These are phyloP conservation scores for Elsinoe arachidis DNA, from an alignment of 2,329 filamentous ascomycete genomes.

Conservation along the genomic window DNA sequence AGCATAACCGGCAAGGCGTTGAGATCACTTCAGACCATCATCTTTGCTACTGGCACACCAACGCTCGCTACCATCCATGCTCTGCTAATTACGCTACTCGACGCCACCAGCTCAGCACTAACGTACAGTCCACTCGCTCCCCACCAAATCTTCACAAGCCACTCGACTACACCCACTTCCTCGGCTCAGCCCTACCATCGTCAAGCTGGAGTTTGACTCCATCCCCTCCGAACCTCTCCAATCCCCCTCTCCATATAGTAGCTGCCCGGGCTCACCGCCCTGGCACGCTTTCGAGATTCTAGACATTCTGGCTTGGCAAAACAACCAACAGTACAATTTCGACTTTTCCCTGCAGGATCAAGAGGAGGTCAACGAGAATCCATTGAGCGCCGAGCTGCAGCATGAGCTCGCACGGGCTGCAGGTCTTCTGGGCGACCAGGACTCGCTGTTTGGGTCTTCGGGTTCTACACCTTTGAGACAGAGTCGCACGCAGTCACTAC, in stretches of 20 bases:
- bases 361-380: neutral
- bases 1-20: neutral
- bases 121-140: neutral
- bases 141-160: neutral
- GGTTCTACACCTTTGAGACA: conserved; percentile 2
- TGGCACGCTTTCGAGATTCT: neutral
- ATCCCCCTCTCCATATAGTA: conserved; percentile 6
- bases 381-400: conserved; percentile 11
- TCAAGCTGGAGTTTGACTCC: conserved; percentile 12
- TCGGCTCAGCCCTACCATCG: neutral
- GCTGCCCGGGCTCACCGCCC: conserved; percentile 9
- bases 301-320: conserved; percentile 10
- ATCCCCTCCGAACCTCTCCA: neutral
- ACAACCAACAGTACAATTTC: conserved; percentile 3
- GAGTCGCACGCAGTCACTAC: conserved; percentile 2
- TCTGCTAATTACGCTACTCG: neutral
- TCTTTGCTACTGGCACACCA: neutral
- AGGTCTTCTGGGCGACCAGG: conserved; percentile 5
- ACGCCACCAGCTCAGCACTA: neutral
- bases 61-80: conserved; percentile 1
- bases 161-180: neutral
- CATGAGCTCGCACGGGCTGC: conserved; percentile 7
- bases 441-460: neutral
- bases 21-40: neutral
- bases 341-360: conserved; percentile 10